Conservation (phyloP, 257 asterid species). For the Ophiorrhiza pumila region DNA sequence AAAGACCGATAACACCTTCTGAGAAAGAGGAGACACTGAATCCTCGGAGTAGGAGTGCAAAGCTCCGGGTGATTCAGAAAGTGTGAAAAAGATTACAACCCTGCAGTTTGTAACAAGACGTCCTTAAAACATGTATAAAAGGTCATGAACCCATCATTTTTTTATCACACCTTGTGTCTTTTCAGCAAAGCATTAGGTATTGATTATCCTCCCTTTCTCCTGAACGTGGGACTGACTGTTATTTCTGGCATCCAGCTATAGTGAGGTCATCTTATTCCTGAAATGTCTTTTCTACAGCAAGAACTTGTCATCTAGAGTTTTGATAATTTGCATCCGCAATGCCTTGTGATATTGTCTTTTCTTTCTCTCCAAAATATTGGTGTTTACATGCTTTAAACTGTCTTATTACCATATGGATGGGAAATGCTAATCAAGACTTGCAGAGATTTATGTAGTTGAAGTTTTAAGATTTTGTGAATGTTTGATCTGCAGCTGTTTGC, state of each 20-base stretch:
- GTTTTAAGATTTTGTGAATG: too few species aligned
- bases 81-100: constrained; percentile 24
- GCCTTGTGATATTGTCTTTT: neutral
- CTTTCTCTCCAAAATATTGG: neutral
- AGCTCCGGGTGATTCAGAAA: constrained; percentile 88
- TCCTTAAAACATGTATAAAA: neutral
- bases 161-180: neutral
- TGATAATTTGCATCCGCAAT: neutral
- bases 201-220: neutral
- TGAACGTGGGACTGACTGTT: neutral
- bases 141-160: neutral
- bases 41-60: constrained; percentile 85
- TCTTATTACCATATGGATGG: neutral
- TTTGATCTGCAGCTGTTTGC: too few species aligned
- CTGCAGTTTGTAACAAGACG: neutral
- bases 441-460: too few species aligned
- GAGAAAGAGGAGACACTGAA: constrained; percentile 77
- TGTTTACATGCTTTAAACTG: neutral
- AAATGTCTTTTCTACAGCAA: neutral
- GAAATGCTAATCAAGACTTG: neutral
- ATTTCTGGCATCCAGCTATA: neutral
- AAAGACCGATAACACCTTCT: constrained; percentile 91
- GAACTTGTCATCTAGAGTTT: neutral
- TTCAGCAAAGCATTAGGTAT: neutral
- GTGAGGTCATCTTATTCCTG: neutral